Evolutionary conservation across 305 asterid genomes (phyloP).

Genomic region (Solanum chacoense): DNA sequence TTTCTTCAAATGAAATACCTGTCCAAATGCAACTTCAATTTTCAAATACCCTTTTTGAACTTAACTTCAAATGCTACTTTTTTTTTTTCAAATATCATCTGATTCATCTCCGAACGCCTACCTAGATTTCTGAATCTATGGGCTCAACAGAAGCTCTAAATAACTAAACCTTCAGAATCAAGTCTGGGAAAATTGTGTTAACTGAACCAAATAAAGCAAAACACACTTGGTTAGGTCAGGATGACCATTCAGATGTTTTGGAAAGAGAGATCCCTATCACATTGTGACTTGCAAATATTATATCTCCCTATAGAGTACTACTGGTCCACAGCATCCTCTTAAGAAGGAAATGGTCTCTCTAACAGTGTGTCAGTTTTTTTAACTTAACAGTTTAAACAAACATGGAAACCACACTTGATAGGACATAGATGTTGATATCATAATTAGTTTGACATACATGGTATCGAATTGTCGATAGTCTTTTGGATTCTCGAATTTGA

Average conservation of each 20-base stretch:
- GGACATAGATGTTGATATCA: background rate
- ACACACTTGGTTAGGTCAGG: background rate
- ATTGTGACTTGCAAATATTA: background rate
- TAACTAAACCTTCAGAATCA: background rate
- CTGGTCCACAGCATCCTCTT: background rate
- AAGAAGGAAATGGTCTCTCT: background rate
- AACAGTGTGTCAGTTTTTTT: background rate
- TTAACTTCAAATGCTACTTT: background rate
- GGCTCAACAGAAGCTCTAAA: background rate
- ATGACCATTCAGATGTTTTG: background rate
- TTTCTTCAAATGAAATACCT: background rate
- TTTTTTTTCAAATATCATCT: background rate
- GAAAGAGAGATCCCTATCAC: background rate
- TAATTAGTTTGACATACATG: background rate
- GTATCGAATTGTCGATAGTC: background rate
- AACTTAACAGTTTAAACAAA: background rate
- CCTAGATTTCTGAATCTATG: background rate
- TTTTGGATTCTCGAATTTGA: background rate
- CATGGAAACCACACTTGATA: background rate
- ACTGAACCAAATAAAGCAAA: background rate
- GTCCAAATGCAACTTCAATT: background rate
- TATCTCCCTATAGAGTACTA: background rate
- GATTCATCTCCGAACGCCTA: background rate
- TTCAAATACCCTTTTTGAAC: background rate
- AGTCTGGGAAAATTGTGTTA: background rate